Evolutionary conservation across 306 rosid species (phyloP).

Genomic region (Trifolium subterraneum): DNA sequence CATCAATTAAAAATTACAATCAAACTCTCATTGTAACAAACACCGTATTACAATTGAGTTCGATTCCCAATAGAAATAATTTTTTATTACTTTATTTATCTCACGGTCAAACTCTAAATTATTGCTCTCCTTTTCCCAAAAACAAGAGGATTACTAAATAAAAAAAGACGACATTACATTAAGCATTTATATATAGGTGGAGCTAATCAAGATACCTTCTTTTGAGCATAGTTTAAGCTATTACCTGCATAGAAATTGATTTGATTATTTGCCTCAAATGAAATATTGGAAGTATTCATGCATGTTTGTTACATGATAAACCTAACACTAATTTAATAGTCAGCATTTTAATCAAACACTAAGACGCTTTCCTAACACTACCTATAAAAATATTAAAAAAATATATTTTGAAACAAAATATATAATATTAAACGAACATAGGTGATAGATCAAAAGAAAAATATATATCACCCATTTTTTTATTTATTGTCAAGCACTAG

Average conservation of each 20-base stretch:
- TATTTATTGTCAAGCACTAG: conserved; percentile 31
- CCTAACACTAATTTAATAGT: conserved; percentile 35
- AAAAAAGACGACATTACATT: conserved; percentile 24
- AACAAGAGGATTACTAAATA: no score
- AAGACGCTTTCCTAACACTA: conserved; percentile 32
- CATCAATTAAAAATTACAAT: conserved; percentile 28
- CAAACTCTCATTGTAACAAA: neutral
- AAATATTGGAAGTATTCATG: conserved; percentile 38
- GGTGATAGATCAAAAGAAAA: neutral
- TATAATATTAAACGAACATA: conserved; percentile 27
- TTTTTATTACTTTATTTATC: no score
- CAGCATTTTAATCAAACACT: conserved; percentile 23
- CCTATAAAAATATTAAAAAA: conserved; percentile 19
- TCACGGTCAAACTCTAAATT: no score
- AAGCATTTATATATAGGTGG: conserved; percentile 1
- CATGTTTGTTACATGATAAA: conserved; percentile 34
- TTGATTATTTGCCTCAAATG: conserved; percentile 22
- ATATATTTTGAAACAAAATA: conserved; percentile 4
- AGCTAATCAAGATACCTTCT: conserved; percentile 34
- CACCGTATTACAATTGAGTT: neutral
- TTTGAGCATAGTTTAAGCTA: conserved; percentile 28
- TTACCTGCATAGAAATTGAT: conserved; percentile 18
- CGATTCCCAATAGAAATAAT: no score
- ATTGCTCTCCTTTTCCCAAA: no score
- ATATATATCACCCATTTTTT: conserved; percentile 32